Evolutionary conservation across 1,139 yeast genomes (phyloP).

Genomic region (Taphrina populina): DNA sequence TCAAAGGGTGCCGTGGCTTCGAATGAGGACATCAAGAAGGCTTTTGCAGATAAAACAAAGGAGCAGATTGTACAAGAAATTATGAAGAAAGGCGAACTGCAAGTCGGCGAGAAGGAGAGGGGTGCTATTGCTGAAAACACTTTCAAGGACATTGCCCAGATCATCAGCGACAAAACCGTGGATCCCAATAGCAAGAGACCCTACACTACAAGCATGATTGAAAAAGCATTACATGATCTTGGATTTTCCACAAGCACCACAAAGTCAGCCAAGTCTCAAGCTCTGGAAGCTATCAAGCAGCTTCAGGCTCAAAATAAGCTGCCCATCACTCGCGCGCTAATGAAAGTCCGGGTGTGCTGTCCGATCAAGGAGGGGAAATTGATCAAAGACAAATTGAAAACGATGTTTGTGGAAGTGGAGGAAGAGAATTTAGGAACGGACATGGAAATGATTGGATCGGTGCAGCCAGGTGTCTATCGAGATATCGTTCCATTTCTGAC

Average conservation of each 20-base stretch:
- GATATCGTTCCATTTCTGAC: slow-evolving; percentile 62
- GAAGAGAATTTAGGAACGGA: slow-evolving; percentile 53
- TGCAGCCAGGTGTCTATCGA: slow-evolving; percentile 86
- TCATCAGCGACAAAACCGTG: slow-evolving; percentile 85
- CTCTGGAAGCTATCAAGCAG: slow-evolving; percentile 82
- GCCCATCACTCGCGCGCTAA: slow-evolving; percentile 91
- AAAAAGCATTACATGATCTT: slow-evolving; percentile 75
- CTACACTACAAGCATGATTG: slow-evolving; percentile 91
- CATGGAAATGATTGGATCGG: slow-evolving; percentile 67
- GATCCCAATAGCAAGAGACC: slow-evolving; percentile 87
- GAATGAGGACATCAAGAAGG: slow-evolving; percentile 70
- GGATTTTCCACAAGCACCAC: slow-evolving; percentile 79
- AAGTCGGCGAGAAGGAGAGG: slow-evolving; percentile 89
- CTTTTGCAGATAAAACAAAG: slow-evolving; percentile 73
- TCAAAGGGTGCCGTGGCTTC: slow-evolving; percentile 94
- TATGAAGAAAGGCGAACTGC: slow-evolving; percentile 86
- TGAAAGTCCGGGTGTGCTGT: slow-evolving; percentile 69
- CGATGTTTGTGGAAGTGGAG: slow-evolving; percentile 56
- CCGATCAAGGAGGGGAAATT: slow-evolving; percentile 53
- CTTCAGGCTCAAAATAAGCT: slow-evolving; percentile 75
- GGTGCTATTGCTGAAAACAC: slow-evolving; percentile 70
- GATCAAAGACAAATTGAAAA: slow-evolving; percentile 54
- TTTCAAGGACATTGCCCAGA: slow-evolving; percentile 77
- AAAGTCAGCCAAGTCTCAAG: slow-evolving; percentile 71
- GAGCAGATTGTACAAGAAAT: slow-evolving; percentile 69